These are phyloP conservation scores for Hanseniaspora valbyensis DNA, from an alignment of 805 yeast genomes.

Conservation along the genomic window DNA sequence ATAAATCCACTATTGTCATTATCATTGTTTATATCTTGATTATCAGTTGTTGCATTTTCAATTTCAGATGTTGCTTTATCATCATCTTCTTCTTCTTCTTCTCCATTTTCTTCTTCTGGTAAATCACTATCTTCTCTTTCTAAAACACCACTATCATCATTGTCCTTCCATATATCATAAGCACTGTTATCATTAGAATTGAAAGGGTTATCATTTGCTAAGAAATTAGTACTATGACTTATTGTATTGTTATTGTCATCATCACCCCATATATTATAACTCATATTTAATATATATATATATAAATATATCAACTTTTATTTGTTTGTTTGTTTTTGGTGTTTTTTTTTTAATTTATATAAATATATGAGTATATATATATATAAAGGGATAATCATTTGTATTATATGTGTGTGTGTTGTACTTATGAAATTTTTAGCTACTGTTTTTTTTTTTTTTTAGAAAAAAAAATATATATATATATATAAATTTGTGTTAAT, in stretches of 20 bases:
- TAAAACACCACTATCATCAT: not conserved
- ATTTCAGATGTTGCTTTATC: not conserved
- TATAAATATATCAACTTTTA: too few relatives aligned
- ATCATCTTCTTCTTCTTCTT: not conserved
- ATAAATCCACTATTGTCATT: too few relatives aligned
- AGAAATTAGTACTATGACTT: not conserved
- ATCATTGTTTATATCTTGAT: too few relatives aligned
- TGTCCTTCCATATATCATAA: conserved; percentile 6
- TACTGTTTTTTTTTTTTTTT: too few relatives aligned
- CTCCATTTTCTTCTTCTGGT: not conserved
- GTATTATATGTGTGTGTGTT: too few relatives aligned
- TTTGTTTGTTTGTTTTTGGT: not conserved
- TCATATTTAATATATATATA: not conserved
- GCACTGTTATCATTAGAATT: not conserved
- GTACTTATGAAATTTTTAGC: too few relatives aligned
- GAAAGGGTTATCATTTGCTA: not conserved
- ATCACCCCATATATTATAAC: conserved; percentile 9
- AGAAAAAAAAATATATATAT: too few relatives aligned
- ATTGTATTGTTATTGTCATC: not conserved
- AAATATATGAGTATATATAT: too few relatives aligned
- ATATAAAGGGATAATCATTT: too few relatives aligned
- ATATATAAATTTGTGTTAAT: too few relatives aligned
- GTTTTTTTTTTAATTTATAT: too few relatives aligned
- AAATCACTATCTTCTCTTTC: conserved; percentile 6
- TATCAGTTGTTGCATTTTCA: not conserved